Base-by-base conservation (phyloP, 164 flowering plant species). In the Berberis thunbergii region DNA sequence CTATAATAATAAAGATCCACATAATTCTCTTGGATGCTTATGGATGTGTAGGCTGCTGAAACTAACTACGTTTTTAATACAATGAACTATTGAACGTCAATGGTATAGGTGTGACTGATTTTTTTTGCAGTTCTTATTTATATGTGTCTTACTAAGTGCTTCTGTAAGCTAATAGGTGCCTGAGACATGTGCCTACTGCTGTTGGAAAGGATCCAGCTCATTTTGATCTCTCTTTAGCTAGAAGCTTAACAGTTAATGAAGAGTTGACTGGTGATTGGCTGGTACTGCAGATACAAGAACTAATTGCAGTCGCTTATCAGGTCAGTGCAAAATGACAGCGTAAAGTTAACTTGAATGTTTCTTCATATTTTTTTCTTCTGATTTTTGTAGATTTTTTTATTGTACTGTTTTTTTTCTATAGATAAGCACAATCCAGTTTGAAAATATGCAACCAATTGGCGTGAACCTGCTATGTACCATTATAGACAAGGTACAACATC, bases 371-470 rank as follows among this genome's bases (percentile, higher is more conserved):
- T 52, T 3, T 12, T 7, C 54, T 8, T 5, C 54, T 50, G 2
- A 8, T 8, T 50, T 5, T 50, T 50, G n/a, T 26, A 10, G 54
- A n/a, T 52, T 10, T 26, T 26, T 26, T 26, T 26, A 26, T 26
- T 26, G 0, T 26, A 26, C 26, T 26, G 26, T 52, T 3, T 52
- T 6, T 52, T 11, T 68, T 43, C 63, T 5, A 49, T 67, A 94
- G 99, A 84, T 95, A 72, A 91, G 99, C 80, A 95, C 97, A 50
- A 83, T 87, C 57, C 96, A 89, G 75, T 91, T 91, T 73, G 99
- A 89, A 70, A 87, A 72, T 71, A 85, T 95, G 96, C 90, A 81
- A 72, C 91, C 96, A 43, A 78, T 85, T 72, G 99, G 99, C 62
- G 88, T 91, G 59, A 76, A 76, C 63, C 88, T 95, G 68, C 77